Evolutionary conservation across 176 grass and related monocot species (phyloP).

Genomic region (Cocos nucifera): DNA sequence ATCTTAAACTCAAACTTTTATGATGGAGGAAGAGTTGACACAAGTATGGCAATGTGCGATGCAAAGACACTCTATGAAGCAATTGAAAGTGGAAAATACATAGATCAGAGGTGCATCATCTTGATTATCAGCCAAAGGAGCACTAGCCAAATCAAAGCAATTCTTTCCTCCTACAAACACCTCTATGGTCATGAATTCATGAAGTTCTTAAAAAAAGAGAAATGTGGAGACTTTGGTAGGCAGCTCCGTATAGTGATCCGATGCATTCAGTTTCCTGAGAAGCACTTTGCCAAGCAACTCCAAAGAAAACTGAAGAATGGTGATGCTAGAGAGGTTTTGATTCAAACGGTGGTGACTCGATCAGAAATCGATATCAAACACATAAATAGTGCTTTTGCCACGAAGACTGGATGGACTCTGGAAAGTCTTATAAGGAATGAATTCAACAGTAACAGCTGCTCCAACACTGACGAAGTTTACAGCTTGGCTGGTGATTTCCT

Average conservation of each 20-base stretch:
- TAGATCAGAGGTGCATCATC: slow-evolving; percentile 26
- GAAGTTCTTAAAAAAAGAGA: slow-evolving; percentile 31
- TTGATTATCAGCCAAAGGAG: slow-evolving; percentile 25
- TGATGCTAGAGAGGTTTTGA: slow-evolving; percentile 3
- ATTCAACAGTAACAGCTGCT: slow-evolving; percentile 13
- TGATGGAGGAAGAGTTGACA: slow-evolving; percentile 18
- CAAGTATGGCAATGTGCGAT: slow-evolving; percentile 37
- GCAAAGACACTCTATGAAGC: slow-evolving; percentile 38
- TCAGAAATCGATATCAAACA: slow-evolving; percentile 18
- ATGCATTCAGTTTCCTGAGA: slow-evolving; percentile 34
- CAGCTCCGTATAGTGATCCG: slow-evolving; percentile 14
- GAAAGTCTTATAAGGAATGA: slow-evolving; percentile 39
- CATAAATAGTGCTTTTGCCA: slow-evolving; percentile 24
- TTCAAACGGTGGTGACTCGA: slow-evolving; percentile 21
- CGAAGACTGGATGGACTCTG: slow-evolving; percentile 34
- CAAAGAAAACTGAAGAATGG: slow-evolving; percentile 1
- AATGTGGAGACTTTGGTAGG: slow-evolving; percentile 16
- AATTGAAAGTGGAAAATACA: slow-evolving; percentile 26
- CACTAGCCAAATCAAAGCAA: slow-evolving; percentile 21
- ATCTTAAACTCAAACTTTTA: slow-evolving; percentile 23
- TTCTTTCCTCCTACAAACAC: slow-evolving; percentile 28
- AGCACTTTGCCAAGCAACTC: slow-evolving; percentile 26
- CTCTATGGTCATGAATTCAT: slow-evolving; percentile 37
- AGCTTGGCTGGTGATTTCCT: slow-evolving; percentile 31
- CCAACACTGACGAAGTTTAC: slow-evolving; percentile 3